phyloP scores from a whole-genome alignment of 2,329 filamentous ascomycete species.

The Emericellopsis cladophorae region DNA sequence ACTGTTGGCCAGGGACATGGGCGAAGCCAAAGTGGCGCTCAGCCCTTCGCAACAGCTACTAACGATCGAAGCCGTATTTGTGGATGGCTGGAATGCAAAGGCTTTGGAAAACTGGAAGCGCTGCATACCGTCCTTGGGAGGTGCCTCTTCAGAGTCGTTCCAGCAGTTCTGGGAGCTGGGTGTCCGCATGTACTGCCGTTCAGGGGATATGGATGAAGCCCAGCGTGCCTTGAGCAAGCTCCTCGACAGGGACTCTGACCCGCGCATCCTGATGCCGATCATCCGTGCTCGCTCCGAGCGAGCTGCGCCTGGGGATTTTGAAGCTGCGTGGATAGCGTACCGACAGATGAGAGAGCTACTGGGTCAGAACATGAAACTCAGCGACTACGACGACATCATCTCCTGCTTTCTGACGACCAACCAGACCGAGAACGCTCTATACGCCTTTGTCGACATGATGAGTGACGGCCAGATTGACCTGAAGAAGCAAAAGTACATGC shows the following conservation, averaged over 20 bases:
- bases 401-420: conserved; percentile 56
- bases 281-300: conserved; percentile 52
- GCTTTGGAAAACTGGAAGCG: conserved; percentile 54
- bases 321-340: conserved; percentile 57
- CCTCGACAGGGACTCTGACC: conserved; percentile 32
- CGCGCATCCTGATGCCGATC: conserved; percentile 52
- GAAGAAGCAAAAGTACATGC: conserved; percentile 28
- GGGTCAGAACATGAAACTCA: conserved; percentile 47
- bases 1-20: conserved; percentile 53
- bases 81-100: conserved; percentile 44
- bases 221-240: conserved; percentile 41
- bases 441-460: conserved; percentile 86
- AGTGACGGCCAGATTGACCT: conserved; percentile 42
- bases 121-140: conserved; percentile 37
- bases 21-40: conserved; percentile 41
- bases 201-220: conserved; percentile 46
- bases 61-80: conserved; percentile 56
- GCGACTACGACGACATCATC: conserved; percentile 66
- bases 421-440: conserved; percentile 53
- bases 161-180: conserved; percentile 52
- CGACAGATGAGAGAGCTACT: conserved; percentile 48
- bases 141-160: conserved; percentile 28
- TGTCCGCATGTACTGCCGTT: conserved; percentile 47
- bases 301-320: conserved; percentile 28
- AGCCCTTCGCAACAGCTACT: conserved; percentile 46